A percentile compares a stretch with the other conserved stretches of the same genome.
phyloP scores from a whole-genome alignment of 495 filamentous ascomycete species.

The Neurospora sp. region DNA sequence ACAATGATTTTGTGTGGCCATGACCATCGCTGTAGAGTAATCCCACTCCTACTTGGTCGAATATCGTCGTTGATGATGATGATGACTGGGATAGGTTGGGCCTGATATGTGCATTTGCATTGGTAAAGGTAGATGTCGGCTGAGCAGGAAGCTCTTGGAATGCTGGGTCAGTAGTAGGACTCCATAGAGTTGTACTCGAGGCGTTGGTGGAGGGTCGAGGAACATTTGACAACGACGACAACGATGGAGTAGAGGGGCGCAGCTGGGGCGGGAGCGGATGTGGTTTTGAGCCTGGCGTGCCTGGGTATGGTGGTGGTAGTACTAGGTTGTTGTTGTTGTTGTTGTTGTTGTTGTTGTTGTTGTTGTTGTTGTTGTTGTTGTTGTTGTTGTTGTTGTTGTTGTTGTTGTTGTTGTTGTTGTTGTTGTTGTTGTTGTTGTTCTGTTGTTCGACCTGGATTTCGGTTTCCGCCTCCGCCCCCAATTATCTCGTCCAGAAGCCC shows the following conservation, averaged over 20 bases:
- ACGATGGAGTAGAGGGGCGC: background rate
- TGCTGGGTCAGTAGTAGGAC: background rate
- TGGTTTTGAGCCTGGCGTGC: background rate
- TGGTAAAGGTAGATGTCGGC: background rate
- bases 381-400: too few species aligned
- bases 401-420: background rate
- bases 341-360: too few species aligned
- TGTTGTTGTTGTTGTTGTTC: background rate
- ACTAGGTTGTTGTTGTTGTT: background rate
- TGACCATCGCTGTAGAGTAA: background rate
- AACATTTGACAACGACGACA: background rate
- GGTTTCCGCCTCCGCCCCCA: conserved; percentile 1
- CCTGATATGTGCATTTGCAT: background rate
- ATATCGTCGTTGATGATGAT: background rate
- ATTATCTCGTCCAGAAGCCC: conserved; percentile 43
- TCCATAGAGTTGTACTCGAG: background rate
- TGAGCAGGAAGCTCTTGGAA: background rate
- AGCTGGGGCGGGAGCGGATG: background rate
- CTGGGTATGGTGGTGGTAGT: background rate
- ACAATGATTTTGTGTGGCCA: background rate
- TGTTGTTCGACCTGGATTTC: background rate
- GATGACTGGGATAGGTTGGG: background rate
- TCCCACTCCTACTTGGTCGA: background rate
- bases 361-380: background rate
- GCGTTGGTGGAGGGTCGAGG: background rate